Conservation (phyloP, 164 flowering plant genomes). For the Dillenia turbinata region DNA sequence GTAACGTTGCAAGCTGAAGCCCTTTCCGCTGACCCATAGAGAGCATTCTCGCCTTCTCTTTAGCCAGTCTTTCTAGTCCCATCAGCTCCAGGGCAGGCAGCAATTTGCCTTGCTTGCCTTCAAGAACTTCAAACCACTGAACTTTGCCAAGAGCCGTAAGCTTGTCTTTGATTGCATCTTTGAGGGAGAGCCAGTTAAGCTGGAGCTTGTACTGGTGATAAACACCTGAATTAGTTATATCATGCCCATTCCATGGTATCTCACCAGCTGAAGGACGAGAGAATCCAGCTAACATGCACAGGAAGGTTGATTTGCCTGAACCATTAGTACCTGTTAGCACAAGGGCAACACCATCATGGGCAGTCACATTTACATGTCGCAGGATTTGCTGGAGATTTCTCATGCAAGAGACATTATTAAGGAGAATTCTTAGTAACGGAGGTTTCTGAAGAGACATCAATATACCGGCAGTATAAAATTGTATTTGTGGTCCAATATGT, state of each 20-base stretch:
- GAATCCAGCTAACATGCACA: constrained; percentile 91
- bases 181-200: constrained; percentile 86
- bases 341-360: constrained; percentile 84
- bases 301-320: constrained; percentile 81
- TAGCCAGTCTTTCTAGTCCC: constrained; percentile 74
- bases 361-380: constrained; percentile 64
- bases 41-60: constrained; percentile 76
- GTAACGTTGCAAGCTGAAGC: constrained; percentile 75
- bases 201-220: constrained; percentile 88
- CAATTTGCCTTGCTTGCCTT: constrained; percentile 67
- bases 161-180: constrained; percentile 76
- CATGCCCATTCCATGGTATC: constrained; percentile 90
- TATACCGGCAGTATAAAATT: too few relatives aligned
- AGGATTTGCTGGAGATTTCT: constrained; percentile 79
- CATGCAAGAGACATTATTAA: constrained; percentile 90
- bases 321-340: constrained; percentile 82
- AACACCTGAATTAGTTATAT: constrained; percentile 65
- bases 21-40: constrained; percentile 94
- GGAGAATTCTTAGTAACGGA: constrained; percentile 68
- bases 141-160: constrained; percentile 74
- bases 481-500: too few relatives aligned
- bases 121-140: constrained; percentile 80
- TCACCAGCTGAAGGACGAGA: constrained; percentile 81
- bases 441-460: constrained; percentile 57
- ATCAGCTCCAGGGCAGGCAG: constrained; percentile 67